A percentile compares a stretch with the other conserved stretches of the same genome.
Conservation (phyloP, 306 rosid genomes). For the Psophocarpus tetragonolobus region DNA sequence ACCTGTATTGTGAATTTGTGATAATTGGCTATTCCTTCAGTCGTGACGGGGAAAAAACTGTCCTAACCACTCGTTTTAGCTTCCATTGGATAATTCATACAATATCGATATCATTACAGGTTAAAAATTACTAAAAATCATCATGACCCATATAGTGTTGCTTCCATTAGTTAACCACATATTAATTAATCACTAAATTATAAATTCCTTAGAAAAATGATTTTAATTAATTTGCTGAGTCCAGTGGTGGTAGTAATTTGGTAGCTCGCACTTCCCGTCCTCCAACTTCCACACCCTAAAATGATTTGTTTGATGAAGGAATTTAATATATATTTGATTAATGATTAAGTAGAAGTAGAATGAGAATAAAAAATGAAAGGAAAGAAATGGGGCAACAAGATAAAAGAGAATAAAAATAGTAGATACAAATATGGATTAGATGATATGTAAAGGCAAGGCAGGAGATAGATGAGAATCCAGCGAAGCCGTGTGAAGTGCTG, state of each 20-base stretch:
- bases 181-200: neutral
- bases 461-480: neutral
- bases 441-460: neutral
- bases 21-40: neutral
- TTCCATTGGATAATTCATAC: neutral
- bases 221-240: too few relatives aligned
- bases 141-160: neutral
- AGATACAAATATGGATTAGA: neutral
- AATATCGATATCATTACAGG: neutral
- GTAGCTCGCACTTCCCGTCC: neutral
- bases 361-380: neutral
- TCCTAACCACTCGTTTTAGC: neutral
- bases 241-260: neutral
- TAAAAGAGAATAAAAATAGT: neutral
- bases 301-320: neutral
- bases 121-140: neutral
- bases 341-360: neutral
- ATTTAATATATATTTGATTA: neutral
- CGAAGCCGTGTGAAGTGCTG: conserved; percentile 8
- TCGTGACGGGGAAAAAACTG: neutral
- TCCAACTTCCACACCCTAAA: neutral
- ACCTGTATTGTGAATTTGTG: conserved; percentile 8
- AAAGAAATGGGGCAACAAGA: neutral
- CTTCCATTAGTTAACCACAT: neutral
- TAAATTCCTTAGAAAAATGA: too few relatives aligned